phyloP scores from a whole-genome alignment of 23 red algal genomes.

The Pyropia yezoensis region DNA sequence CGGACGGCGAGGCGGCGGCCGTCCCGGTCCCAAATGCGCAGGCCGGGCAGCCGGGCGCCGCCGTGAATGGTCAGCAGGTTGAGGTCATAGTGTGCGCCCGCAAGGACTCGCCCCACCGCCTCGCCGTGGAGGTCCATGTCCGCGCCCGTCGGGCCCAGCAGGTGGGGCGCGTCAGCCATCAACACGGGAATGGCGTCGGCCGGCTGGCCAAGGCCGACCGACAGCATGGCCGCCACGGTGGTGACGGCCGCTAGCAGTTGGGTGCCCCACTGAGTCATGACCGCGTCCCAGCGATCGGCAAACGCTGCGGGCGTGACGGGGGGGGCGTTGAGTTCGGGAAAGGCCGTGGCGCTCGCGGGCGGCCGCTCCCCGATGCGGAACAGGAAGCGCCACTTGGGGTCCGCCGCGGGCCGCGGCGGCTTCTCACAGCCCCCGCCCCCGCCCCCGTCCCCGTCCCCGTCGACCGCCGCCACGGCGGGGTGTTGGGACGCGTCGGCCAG shows the following conservation, averaged over 20 bases:
- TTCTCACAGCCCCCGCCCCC: no score
- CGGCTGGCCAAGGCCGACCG: slow-evolving; percentile 51
- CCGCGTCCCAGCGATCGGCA: slow-evolving; percentile 43
- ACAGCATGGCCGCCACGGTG: slow-evolving; percentile 71
- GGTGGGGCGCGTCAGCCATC: slow-evolving; percentile 61
- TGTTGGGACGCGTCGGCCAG: slow-evolving; percentile 10
- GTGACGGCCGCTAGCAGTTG: slow-evolving; percentile 36
- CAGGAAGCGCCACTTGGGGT: slow-evolving; percentile 94
- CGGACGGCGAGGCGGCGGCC: slow-evolving; percentile 58
- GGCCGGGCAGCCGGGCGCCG: slow-evolving; percentile 48
- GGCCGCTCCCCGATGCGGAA: slow-evolving; percentile 66
- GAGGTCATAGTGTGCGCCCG: slow-evolving; percentile 91
- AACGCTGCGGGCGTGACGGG: slow-evolving; percentile 75
- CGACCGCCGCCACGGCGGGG: slow-evolving; percentile 14
- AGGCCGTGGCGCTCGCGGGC: slow-evolving; percentile 18
- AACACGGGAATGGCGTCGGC: slow-evolving; percentile 21
- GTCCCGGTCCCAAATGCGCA: slow-evolving; percentile 64
- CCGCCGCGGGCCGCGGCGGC: background rate
- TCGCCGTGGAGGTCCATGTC: slow-evolving; percentile 56
- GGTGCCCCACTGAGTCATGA: slow-evolving; percentile 67
- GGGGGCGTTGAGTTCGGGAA: slow-evolving; percentile 72
- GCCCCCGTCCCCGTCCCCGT: background rate
- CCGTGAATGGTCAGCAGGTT: slow-evolving; percentile 88
- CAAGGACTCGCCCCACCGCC: slow-evolving; percentile 38
- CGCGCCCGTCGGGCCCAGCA: slow-evolving; percentile 87